These are phyloP conservation scores for Dichotomopilus funicola DNA, from an alignment of 2,329 filamentous ascomycete species.

Conservation along the genomic window DNA sequence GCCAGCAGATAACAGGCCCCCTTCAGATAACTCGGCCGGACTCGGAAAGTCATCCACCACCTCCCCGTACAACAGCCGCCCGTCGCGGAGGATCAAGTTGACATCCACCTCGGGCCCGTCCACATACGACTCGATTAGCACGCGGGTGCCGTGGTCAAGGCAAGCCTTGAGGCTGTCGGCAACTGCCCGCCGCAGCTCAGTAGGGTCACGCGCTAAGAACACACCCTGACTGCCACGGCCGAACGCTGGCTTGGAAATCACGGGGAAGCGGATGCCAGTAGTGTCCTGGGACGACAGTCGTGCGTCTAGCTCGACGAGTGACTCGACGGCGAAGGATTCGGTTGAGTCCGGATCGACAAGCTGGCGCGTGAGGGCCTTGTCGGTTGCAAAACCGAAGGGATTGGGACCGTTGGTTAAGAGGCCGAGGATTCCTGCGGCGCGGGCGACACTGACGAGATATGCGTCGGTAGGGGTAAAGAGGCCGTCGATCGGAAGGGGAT, in stretches of 20 bases:
- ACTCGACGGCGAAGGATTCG: slow-evolving; percentile 16
- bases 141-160: slow-evolving; percentile 21
- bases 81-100: slow-evolving; percentile 35
- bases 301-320: slow-evolving; percentile 17
- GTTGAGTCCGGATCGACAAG: slow-evolving; percentile 17
- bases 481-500: slow-evolving; percentile 28
- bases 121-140: slow-evolving; percentile 35
- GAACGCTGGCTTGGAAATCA: slow-evolving; percentile 33
- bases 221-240: slow-evolving; percentile 32
- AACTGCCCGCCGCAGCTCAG: slow-evolving; percentile 26
- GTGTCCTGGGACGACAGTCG: slow-evolving; percentile 2
- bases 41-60: slow-evolving; percentile 34
- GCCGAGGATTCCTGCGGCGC: slow-evolving; percentile 28
- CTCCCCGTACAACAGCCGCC: slow-evolving; percentile 35
- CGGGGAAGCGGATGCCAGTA: slow-evolving; percentile 19
- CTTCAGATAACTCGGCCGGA: slow-evolving; percentile 8
- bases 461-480: slow-evolving; percentile 33
- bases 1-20: slow-evolving; percentile 15
- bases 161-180: slow-evolving; percentile 5
- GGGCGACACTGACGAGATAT: slow-evolving; percentile 26
- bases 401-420: slow-evolving; percentile 27
- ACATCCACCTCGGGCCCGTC: slow-evolving; percentile 38
- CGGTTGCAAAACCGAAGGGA: slow-evolving; percentile 24
- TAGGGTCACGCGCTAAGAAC: slow-evolving; percentile 25
- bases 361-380: slow-evolving; percentile 28